Evolutionary conservation across 345 rosid genomes (phyloP), one percentile per base, ranked within the genome.

Genomic region (Aethionema arabicum): DNA sequence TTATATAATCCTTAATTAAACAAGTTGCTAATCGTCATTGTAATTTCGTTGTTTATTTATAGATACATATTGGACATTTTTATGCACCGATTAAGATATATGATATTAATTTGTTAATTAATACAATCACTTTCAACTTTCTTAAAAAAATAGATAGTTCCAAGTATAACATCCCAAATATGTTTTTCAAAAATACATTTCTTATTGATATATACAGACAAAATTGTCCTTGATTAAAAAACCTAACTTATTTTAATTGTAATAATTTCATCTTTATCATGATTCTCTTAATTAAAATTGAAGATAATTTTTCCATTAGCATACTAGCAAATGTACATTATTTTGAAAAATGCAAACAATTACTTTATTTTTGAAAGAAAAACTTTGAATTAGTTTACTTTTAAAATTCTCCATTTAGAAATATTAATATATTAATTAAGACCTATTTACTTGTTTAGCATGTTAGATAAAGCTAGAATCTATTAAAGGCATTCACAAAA

Each of bases 61-160:
- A 10, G 14, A 56, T 29, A 15, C 31, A 44, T 45, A n/a, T n/a
- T n/a, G 27, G 8, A 38, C 56, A 39, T 47, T 37, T 49, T 6
- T 37, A 32, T 32, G n/a, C 10, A 67, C 50, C 58, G 32, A 41
- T 7, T 40, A 21, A 51, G 52, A 52, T 33, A 12, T 59, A 38
- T 12, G 10, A 6, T 37, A 6, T 10, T 37, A 37, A 57, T 40
- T 57, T 49, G 13, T 66, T 39, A 16, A 14, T 48, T 67, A 50
- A 67, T 39, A 14, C 27, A 7, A 8, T 49, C 47, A 51, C 14
- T 68, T 52, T 59, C 60, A 35, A 14, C 32, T 68, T 36, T 53
- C 59, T 51, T 46, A 68, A 6, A 37, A 39, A 36, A 35, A 10
- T 35, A 59, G 13, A 31, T 44, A 10, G 29, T 43, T 67, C 59